Evolutionary conservation across 805 yeast genomes (phyloP).

Genomic region (Helenozyma baotianmanensis): DNA sequence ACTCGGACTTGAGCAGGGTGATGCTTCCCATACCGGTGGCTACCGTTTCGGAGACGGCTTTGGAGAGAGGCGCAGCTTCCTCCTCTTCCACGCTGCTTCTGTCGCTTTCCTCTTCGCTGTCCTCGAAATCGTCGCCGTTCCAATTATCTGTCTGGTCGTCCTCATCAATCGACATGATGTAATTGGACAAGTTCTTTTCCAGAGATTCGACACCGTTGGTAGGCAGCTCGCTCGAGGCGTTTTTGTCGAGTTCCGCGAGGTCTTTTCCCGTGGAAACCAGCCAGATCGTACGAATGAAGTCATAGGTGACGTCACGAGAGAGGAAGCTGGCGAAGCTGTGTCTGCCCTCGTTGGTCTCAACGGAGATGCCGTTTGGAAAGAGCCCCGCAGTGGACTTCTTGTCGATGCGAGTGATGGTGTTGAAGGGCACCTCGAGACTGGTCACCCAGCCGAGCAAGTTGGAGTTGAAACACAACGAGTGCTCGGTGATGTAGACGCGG

Average conservation of each 20-base stretch:
- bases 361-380: constrained; percentile 82
- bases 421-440: constrained; percentile 63
- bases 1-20: constrained; percentile 33
- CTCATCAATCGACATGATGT: constrained; percentile 14
- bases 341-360: constrained; percentile 59
- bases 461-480: constrained; percentile 79
- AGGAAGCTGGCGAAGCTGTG: constrained; percentile 86
- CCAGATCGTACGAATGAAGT: constrained; percentile 70
- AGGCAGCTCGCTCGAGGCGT: constrained; percentile 1
- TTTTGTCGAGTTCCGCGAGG: constrained; percentile 10
- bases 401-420: constrained; percentile 69
- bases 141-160: constrained; percentile 9
- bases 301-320: constrained; percentile 72
- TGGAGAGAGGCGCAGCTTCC: constrained; percentile 1
- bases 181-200: constrained; percentile 10
- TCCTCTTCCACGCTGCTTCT: not conserved
- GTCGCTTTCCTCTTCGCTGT: constrained; percentile 6
- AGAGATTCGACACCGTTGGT: constrained; percentile 2
- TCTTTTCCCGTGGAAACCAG: constrained; percentile 24
- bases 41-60: constrained; percentile 8
- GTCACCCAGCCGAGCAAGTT: constrained; percentile 90
- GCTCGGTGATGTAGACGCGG: constrained; percentile 72
- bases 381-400: constrained; percentile 83
- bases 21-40: constrained; percentile 34
- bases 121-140: constrained; percentile 5